A percentile compares a stretch with the other conserved stretches of the same genome.
Conservation (phyloP, 2,329 filamentous ascomycete genomes). For the Exophiala bonariae region DNA sequence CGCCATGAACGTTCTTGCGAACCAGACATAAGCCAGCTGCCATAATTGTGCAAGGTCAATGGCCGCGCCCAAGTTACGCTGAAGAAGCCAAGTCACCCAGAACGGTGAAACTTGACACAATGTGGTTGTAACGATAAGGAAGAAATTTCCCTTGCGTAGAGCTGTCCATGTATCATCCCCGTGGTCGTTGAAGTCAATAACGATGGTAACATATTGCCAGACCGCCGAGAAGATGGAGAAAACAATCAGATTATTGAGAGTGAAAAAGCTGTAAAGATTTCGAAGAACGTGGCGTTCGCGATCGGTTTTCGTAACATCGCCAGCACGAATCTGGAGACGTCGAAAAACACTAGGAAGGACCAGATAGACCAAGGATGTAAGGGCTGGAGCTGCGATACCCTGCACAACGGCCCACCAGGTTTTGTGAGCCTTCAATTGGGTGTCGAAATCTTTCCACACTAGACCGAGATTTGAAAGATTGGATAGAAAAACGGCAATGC, state of each 20-base stretch:
- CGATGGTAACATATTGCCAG: constrained; percentile 69
- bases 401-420: constrained; percentile 83
- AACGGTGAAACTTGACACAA: constrained; percentile 83
- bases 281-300: constrained; percentile 87
- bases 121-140: constrained; percentile 65
- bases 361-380: constrained; percentile 85
- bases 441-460: constrained; percentile 76
- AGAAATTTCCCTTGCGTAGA: constrained; percentile 64
- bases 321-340: constrained; percentile 76
- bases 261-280: constrained; percentile 92
- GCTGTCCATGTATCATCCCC: constrained; percentile 67
- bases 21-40: constrained; percentile 79
- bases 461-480: constrained; percentile 77
- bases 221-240: constrained; percentile 88
- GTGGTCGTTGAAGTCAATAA: constrained; percentile 60
- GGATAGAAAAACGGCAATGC: constrained; percentile 91
- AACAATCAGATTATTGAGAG: constrained; percentile 94
- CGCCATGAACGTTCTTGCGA: constrained; percentile 77
- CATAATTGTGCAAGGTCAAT: constrained; percentile 89
- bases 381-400: constrained; percentile 82
- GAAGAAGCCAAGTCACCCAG: constrained; percentile 91
- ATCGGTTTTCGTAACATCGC: constrained; percentile 88
- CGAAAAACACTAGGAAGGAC: constrained; percentile 89
- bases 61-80: constrained; percentile 90
- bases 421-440: constrained; percentile 61